A percentile compares a stretch with the other conserved stretches of the same genome.
Conservation (phyloP, 2,329 filamentous ascomycete genomes). For the Penicillium sp. region DNA sequence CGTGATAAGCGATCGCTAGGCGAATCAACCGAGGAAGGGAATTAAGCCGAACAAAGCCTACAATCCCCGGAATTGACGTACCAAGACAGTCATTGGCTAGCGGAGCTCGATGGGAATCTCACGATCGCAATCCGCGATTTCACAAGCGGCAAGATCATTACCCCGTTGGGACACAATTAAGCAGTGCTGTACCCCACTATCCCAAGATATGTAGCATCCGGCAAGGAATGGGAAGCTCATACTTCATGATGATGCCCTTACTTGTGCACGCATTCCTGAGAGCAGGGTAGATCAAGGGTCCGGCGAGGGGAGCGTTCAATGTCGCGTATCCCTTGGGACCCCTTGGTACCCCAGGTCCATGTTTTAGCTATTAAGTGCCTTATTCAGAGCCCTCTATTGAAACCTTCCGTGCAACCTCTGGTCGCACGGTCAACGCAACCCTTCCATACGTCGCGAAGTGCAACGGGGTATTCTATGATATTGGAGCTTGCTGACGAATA, state of each 20-base stretch:
- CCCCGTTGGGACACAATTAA: neutral
- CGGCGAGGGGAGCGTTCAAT: slow-evolving; percentile 21
- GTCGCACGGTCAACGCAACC: neutral
- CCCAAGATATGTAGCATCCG: slow-evolving; percentile 10
- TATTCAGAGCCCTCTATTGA: slow-evolving; percentile 6
- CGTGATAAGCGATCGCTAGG: neutral
- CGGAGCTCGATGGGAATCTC: neutral
- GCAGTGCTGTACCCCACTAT: slow-evolving; percentile 12
- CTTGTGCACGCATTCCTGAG: slow-evolving; percentile 16
- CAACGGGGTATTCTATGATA: neutral
- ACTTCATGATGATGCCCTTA: slow-evolving; percentile 19
- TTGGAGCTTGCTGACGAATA: neutral
- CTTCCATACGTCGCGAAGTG: neutral
- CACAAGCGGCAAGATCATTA: slow-evolving; percentile 4
- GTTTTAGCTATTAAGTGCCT: slow-evolving; percentile 15
- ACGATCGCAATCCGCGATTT: neutral
- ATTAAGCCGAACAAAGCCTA: neutral
- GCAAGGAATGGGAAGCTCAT: slow-evolving; percentile 21
- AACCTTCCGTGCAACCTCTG: slow-evolving; percentile 1
- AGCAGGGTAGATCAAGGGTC: slow-evolving; percentile 19
- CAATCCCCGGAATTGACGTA: neutral
- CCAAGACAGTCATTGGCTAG: slow-evolving; percentile 21
- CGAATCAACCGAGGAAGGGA: neutral
- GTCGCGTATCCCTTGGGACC: slow-evolving; percentile 24
- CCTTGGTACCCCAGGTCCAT: slow-evolving; percentile 11